These are phyloP conservation scores for Pulveroboletus sp. DNA, from an alignment of 768 basidiomycete genomes.

Conservation along the genomic window DNA sequence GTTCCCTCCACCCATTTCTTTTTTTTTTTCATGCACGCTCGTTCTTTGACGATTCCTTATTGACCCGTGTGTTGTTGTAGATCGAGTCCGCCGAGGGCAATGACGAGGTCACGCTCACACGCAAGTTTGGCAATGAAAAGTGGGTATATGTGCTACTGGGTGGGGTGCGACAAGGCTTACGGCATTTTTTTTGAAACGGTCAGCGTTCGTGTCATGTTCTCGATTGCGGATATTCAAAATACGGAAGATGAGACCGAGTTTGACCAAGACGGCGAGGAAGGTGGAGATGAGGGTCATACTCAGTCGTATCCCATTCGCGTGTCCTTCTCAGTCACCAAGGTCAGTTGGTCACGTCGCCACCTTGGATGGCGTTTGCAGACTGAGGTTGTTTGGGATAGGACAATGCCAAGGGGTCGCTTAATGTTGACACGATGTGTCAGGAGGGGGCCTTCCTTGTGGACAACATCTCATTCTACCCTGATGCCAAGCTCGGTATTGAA, in stretches of 20 bases:
- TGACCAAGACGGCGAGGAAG: slow-evolving; percentile 37
- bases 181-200: background rate
- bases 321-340: slow-evolving; percentile 84
- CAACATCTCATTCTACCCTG: slow-evolving; percentile 82
- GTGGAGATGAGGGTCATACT: slow-evolving; percentile 26
- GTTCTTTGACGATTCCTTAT: background rate
- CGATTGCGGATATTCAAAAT: slow-evolving; percentile 78
- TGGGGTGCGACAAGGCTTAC: background rate
- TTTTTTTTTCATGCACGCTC: background rate
- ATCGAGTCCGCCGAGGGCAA: slow-evolving; percentile 65
- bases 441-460: slow-evolving; percentile 82
- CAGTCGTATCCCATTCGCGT: slow-evolving; percentile 68
- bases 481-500: slow-evolving; percentile 65
- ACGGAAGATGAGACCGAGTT: slow-evolving; percentile 37
- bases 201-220: slow-evolving; percentile 89
- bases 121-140: slow-evolving; percentile 89
- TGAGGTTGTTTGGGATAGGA: slow-evolving; percentile 32
- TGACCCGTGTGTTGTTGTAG: slow-evolving; percentile 31
- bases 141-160: slow-evolving; percentile 36
- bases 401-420: slow-evolving; percentile 58
- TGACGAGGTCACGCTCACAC: slow-evolving; percentile 78
- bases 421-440: slow-evolving; percentile 73
- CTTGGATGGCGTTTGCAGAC: background rate
- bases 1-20: background rate
- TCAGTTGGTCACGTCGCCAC: slow-evolving; percentile 17